A percentile compares a stretch with the other conserved stretches of the same genome.
Evolutionary conservation across 2,329 filamentous ascomycete species (phyloP).

Genomic region (Sporothrix curviconia): DNA sequence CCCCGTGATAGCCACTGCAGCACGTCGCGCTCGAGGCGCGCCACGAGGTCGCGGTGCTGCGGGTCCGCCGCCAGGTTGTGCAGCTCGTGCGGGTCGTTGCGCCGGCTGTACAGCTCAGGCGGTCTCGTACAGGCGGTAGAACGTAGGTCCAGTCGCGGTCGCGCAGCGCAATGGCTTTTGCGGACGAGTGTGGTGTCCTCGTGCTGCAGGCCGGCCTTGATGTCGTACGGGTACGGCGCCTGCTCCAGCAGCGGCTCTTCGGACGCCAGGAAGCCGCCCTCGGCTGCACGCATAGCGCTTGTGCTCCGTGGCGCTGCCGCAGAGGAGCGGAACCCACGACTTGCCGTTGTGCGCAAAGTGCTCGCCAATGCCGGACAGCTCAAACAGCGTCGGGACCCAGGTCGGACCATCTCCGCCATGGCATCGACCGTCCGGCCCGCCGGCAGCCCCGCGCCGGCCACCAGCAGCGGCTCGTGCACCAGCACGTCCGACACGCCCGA

Average conservation of each 20-base stretch:
- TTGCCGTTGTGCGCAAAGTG: slow-evolving; percentile 35
- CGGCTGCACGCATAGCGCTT: slow-evolving; percentile 37
- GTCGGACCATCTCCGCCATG: slow-evolving; percentile 40
- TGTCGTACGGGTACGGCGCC: slow-evolving; percentile 38
- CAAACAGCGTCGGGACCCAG: slow-evolving; percentile 38
- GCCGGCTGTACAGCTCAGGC: slow-evolving; percentile 37
- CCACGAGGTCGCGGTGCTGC: no score
- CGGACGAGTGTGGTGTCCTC: slow-evolving; percentile 37
- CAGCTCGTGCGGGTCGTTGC: slow-evolving; percentile 32
- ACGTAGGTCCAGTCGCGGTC: slow-evolving; percentile 34
- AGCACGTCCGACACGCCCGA: slow-evolving; percentile 37
- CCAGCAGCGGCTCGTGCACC: slow-evolving; percentile 37
- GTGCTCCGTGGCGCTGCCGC: no score
- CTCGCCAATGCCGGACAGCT: slow-evolving; percentile 33
- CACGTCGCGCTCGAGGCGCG: no score
- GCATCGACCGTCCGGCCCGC: slow-evolving; percentile 27
- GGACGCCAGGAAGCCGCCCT: slow-evolving; percentile 37
- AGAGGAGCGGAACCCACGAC: slow-evolving; percentile 29
- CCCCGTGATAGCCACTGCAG: no score
- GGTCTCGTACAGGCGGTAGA: slow-evolving; percentile 41
- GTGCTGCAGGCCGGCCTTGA: slow-evolving; percentile 40
- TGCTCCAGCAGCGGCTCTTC: slow-evolving; percentile 42
- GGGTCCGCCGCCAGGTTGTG: slow-evolving; percentile 38
- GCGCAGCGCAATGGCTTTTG: slow-evolving; percentile 34
- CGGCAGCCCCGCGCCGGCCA: slow-evolving; percentile 36